These are phyloP conservation scores for Boletus smithii DNA, from an alignment of 1,284 basidiomycete genomes.

Conservation along the genomic window DNA sequence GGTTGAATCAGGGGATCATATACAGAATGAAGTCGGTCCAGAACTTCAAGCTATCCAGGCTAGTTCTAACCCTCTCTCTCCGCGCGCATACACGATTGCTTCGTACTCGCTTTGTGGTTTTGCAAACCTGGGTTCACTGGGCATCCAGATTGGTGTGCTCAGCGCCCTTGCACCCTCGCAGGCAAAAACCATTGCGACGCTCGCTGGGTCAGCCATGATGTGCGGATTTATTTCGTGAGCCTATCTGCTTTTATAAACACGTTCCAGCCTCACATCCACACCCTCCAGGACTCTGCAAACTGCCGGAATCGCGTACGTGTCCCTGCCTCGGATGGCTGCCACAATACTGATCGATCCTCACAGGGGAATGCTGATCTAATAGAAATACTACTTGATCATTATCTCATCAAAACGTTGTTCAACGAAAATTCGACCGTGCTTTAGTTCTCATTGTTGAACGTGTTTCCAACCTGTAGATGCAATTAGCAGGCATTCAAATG, in stretches of 20 bases:
- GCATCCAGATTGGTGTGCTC: conserved; percentile 90
- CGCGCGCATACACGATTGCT: conserved; percentile 73
- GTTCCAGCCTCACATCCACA: not conserved
- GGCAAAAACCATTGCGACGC: conserved; percentile 64
- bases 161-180: conserved; percentile 79
- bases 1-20: not conserved
- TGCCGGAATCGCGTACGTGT: conserved; percentile 64
- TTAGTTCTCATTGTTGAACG: no score
- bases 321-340: conserved; percentile 3
- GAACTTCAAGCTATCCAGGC: conserved; percentile 53
- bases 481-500: no score
- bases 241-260: not conserved
- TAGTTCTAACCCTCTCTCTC: conserved; percentile 55
- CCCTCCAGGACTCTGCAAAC: conserved; percentile 56
- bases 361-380: conserved; percentile 51
- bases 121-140: conserved; percentile 82
- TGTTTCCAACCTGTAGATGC: no score
- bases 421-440: no score
- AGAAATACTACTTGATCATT: no score
- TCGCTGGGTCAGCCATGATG: conserved; percentile 76
- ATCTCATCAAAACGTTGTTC: not conserved
- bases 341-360: conserved; percentile 10
- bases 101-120: conserved; percentile 88
- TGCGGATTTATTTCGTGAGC: conserved; percentile 68
- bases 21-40: conserved; percentile 14